phyloP scores from a whole-genome alignment of 257 asterid genomes.

The Leonotis leonurus region DNA sequence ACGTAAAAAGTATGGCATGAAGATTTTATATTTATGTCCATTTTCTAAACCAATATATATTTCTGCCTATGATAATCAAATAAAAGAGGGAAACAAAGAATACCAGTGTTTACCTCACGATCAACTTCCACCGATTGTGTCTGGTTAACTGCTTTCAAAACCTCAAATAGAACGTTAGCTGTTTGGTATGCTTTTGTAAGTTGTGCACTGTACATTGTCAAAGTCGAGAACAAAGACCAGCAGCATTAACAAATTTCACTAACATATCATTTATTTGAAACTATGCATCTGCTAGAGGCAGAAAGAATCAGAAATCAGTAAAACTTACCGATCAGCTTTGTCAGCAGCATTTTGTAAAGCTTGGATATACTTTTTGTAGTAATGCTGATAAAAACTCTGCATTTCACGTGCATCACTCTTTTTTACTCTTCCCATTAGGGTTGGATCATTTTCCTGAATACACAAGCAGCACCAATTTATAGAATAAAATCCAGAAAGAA shows the following conservation, averaged over 20 bases:
- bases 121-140: constrained; percentile 96
- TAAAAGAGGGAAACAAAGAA: not conserved
- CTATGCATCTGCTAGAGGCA: too few relatives aligned
- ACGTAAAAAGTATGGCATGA: too few relatives aligned
- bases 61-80: constrained; percentile 9
- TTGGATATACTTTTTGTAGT: constrained; percentile 93
- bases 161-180: constrained; percentile 99
- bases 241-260: constrained; percentile 8
- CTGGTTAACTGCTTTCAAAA: constrained; percentile 95
- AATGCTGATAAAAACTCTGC: constrained; percentile 99
- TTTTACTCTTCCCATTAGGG: constrained; percentile 92
- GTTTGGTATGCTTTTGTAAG: constrained; percentile 98
- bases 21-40: not conserved
- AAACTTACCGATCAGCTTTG: constrained; percentile 88
- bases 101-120: constrained; percentile 65
- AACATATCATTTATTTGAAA: too few relatives aligned
- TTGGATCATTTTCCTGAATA: constrained; percentile 93
- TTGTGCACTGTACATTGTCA: constrained; percentile 67
- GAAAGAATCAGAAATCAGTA: not conserved
- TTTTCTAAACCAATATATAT: not conserved
- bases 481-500: not conserved
- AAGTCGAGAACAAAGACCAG: too few relatives aligned
- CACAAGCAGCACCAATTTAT: too few relatives aligned
- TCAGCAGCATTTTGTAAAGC: constrained; percentile 99
- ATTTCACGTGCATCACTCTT: constrained; percentile 99